These are phyloP conservation scores for Golubevia pallescens DNA, from an alignment of 1,284 basidiomycete genomes.

Conservation along the genomic window DNA sequence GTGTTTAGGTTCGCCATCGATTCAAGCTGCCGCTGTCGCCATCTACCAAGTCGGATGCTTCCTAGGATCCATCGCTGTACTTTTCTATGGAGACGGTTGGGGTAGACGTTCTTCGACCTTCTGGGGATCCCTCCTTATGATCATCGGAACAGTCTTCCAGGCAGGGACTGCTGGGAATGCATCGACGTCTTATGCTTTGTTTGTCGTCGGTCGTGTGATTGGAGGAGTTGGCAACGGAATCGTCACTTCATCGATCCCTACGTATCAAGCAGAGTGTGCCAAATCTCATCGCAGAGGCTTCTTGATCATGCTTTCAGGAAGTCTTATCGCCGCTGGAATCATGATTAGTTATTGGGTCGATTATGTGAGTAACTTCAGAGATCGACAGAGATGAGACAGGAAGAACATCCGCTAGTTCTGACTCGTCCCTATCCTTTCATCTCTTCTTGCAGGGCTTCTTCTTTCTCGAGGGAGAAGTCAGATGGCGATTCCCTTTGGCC, in stretches of 20 bases:
- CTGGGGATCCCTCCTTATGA: constrained; percentile 1
- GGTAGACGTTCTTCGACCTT: constrained; percentile 18
- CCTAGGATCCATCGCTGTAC: constrained; percentile 24
- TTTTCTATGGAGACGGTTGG: constrained; percentile 24
- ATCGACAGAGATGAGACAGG: too few relatives aligned
- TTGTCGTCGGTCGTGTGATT: constrained; percentile 5
- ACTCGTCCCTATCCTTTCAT: background rate
- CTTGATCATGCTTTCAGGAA: constrained; percentile 2
- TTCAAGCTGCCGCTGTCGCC: constrained; percentile 11
- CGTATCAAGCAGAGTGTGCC: constrained; percentile 3
- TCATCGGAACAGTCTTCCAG: constrained; percentile 6
- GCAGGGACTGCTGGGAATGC: background rate
- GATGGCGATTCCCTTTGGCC: constrained; percentile 15
- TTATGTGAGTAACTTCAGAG: constrained; percentile 3
- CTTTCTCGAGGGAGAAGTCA: constrained; percentile 2
- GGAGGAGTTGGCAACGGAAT: constrained; percentile 10
- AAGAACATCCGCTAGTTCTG: too few relatives aligned
- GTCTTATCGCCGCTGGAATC: constrained; percentile 5
- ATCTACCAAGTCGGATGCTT: constrained; percentile 36
- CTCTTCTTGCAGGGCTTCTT: background rate
- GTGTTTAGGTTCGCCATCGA: background rate
- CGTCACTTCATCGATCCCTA: constrained; percentile 4
- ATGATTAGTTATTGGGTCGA: constrained; percentile 7
- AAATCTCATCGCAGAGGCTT: constrained; percentile 1
- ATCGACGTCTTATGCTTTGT: constrained; percentile 4